A percentile compares a stretch with the other conserved stretches of the same genome.
These are phyloP conservation scores for Fallopia convolvulus DNA, from an alignment of 148 eudicot species.

Conservation along the genomic window DNA sequence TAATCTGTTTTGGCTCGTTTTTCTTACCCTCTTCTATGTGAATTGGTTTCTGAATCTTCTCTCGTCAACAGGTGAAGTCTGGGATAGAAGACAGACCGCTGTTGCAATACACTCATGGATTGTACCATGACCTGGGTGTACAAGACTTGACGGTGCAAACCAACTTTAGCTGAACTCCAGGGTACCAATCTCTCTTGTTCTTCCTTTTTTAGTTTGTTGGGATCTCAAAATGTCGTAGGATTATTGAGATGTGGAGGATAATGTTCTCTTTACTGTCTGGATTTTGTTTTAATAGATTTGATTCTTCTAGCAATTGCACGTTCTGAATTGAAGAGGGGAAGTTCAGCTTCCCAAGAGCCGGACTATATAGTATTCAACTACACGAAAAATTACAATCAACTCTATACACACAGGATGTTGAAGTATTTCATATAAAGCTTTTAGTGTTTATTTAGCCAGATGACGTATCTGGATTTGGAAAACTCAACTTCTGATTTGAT, in stretches of 20 bases:
- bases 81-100: conserved; percentile 58
- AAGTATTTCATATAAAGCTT: neutral
- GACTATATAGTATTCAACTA: neutral
- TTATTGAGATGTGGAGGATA: neutral
- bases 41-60: neutral
- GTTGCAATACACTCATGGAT: conserved; percentile 58
- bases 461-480: neutral
- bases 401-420: no score
- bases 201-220: neutral
- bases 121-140: conserved; percentile 90
- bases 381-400: no score
- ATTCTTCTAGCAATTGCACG: neutral
- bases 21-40: neutral
- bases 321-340: neutral
- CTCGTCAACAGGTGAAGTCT: conserved; percentile 48
- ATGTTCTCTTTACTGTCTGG: neutral
- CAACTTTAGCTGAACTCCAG: conserved; percentile 33
- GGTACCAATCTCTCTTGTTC: neutral
- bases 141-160: conserved; percentile 76
- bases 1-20: neutral
- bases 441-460: neutral
- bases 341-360: neutral
- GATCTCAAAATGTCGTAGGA: neutral
- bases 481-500: neutral
- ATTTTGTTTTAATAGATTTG: neutral